A percentile compares a stretch with the other conserved stretches of the same genome.
These are phyloP conservation scores for Suhomyces prunicola DNA, from an alignment of 805 yeast species.

Conservation along the genomic window DNA sequence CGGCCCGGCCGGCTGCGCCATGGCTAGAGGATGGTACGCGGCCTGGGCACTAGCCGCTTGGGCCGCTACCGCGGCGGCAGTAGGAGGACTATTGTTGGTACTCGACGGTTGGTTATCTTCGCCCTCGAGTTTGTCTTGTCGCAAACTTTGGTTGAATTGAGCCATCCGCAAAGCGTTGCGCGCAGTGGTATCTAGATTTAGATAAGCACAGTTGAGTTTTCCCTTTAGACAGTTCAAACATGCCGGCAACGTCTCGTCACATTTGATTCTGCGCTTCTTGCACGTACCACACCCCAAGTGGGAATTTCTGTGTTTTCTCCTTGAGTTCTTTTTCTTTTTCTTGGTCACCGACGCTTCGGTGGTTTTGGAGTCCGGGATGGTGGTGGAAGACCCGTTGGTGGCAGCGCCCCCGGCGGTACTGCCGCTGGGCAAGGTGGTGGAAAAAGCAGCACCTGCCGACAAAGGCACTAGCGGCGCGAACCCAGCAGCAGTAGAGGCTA, in stretches of 20 bases:
- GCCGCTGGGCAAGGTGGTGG: neutral
- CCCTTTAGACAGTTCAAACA: conserved; percentile 55
- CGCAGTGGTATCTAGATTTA: conserved; percentile 46
- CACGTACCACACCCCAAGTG: conserved; percentile 75
- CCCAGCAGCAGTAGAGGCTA: neutral
- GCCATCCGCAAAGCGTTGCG: conserved; percentile 49
- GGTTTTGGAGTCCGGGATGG: conserved; percentile 4
- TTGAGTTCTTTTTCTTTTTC: conserved; percentile 45
- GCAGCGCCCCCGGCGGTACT: conserved; percentile 3
- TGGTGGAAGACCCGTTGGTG: conserved; percentile 3
- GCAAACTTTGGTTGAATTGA: conserved; percentile 40
- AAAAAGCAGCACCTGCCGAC: neutral
- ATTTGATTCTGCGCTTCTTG: conserved; percentile 58
- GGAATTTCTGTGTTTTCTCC: conserved; percentile 65
- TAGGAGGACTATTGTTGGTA: neutral
- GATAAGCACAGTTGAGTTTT: conserved; percentile 47
- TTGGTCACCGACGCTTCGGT: conserved; percentile 7
- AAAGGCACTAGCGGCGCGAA: conserved; percentile 1
- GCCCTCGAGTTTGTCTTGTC: conserved; percentile 20
- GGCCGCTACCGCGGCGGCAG: conserved; percentile 3
- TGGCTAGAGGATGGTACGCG: neutral
- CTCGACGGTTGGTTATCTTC: neutral
- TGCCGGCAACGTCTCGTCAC: conserved; percentile 61
- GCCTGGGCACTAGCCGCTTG: neutral
- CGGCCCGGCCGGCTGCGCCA: neutral